A percentile compares a stretch with the other conserved stretches of the same genome.
phyloP scores from a whole-genome alignment of 495 filamentous ascomycete species.

The Aspergillus sclerotioniger region DNA sequence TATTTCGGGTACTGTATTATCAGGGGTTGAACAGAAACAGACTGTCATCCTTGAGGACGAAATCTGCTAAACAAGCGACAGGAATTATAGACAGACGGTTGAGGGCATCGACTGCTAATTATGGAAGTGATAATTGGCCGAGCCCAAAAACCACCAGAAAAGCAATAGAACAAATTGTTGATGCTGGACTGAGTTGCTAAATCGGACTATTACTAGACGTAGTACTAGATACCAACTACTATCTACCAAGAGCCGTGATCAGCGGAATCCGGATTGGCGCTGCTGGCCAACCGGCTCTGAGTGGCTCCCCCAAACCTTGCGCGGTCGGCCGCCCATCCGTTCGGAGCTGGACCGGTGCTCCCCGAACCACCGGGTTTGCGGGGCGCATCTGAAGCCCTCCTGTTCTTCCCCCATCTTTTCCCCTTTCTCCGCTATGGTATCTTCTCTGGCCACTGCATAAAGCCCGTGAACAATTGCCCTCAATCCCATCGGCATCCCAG shows the following conservation, averaged over 20 bases:
- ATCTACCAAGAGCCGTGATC: neutral
- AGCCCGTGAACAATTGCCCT: neutral
- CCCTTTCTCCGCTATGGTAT: neutral
- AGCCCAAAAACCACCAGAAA: neutral
- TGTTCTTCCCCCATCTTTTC: constrained; percentile 14
- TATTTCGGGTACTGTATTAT: neutral
- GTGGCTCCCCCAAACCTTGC: neutral
- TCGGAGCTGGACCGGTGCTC: constrained; percentile 32
- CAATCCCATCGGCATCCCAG: neutral
- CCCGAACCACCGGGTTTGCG: constrained; percentile 31
- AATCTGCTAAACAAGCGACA: no score
- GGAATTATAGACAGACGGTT: no score
- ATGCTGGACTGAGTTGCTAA: neutral
- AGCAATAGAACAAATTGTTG: neutral
- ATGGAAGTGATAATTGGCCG: no score
- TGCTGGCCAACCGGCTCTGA: neutral
- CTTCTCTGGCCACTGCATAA: neutral
- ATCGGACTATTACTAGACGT: neutral
- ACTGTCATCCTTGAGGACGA: neutral
- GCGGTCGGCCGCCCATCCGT: neutral
- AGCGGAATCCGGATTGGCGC: neutral
- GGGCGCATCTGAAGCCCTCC: constrained; percentile 22
- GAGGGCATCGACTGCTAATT: no score
- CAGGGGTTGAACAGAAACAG: constrained; percentile 10
- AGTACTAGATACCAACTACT: neutral